A percentile compares a stretch with the other conserved stretches of the same genome.
These are phyloP conservation scores for Linum tenue DNA, from an alignment of 345 rosid genomes.

Conservation along the genomic window DNA sequence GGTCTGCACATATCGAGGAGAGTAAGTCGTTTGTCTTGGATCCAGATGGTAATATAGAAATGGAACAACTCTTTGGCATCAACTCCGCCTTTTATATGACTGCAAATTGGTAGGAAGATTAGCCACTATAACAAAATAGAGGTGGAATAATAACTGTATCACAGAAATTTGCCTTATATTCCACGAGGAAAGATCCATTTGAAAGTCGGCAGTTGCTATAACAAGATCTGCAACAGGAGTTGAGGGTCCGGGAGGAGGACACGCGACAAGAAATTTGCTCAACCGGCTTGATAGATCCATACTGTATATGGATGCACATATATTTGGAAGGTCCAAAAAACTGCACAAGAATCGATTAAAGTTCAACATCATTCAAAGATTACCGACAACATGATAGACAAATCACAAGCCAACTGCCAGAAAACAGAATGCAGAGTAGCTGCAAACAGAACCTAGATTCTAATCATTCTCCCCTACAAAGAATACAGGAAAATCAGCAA, in stretches of 20 bases:
- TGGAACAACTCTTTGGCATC: conserved; percentile 23
- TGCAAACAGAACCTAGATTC: too few species aligned
- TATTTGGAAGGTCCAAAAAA: conserved; percentile 23
- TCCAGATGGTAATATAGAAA: conserved; percentile 17
- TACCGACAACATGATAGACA: background rate
- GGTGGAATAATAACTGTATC: background rate
- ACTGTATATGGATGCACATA: conserved; percentile 18
- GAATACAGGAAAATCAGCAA: too few species aligned
- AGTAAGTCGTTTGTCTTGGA: conserved; percentile 14
- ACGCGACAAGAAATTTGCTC: conserved; percentile 14
- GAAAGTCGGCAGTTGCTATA: conserved; percentile 25
- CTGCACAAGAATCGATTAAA: conserved; percentile 4
- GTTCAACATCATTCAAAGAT: background rate
- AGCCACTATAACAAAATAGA: background rate
- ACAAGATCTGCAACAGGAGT: conserved; percentile 16
- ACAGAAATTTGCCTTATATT: conserved; percentile 14
- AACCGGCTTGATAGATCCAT: conserved; percentile 16
- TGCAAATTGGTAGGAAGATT: background rate
- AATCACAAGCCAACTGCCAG: background rate
- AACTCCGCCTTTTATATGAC: conserved; percentile 17
- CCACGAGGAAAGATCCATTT: conserved; percentile 23
- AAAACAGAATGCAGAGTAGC: too few species aligned
- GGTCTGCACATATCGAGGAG: conserved; percentile 18
- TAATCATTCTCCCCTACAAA: too few species aligned
- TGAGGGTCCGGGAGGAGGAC: conserved; percentile 18